Conservation (phyloP, 768 basidiomycete species). For the Russula sp. region DNA sequence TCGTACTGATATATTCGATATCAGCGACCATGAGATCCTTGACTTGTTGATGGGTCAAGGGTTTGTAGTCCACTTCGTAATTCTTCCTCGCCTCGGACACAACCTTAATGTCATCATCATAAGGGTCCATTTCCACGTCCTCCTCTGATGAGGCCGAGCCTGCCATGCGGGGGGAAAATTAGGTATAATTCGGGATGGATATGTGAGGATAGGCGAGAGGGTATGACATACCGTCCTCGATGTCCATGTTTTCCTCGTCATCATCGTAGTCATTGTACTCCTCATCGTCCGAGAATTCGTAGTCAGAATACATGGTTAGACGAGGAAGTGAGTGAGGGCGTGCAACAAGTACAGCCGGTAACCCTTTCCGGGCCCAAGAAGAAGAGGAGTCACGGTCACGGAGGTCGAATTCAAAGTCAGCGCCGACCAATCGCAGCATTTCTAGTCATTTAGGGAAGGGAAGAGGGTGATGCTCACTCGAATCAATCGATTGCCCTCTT, state of each 20-base stretch:
- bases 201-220: constrained; percentile 9
- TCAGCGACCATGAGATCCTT: constrained; percentile 73
- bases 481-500: not conserved
- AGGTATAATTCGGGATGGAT: constrained; percentile 26
- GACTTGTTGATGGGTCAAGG: constrained; percentile 65
- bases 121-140: constrained; percentile 66
- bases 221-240: constrained; percentile 46
- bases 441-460: not conserved
- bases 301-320: constrained; percentile 54
- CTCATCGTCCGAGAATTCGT: constrained; percentile 66
- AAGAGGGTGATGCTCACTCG: constrained; percentile 27
- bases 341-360: not conserved
- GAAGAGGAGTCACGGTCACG: not conserved
- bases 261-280: constrained; percentile 55
- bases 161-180: constrained; percentile 25
- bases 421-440: constrained; percentile 4
- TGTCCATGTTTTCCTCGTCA: constrained; percentile 59
- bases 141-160: constrained; percentile 45
- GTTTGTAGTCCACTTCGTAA: constrained; percentile 83
- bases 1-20: constrained; percentile 79
- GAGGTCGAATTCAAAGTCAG: constrained; percentile 11
- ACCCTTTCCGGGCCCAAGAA: not conserved
- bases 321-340: constrained; percentile 1
- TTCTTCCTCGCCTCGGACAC: constrained; percentile 49
- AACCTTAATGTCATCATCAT: constrained; percentile 59